Evolutionary conservation across 345 rosid species (phyloP).

Genomic region (Angophora floribunda): DNA sequence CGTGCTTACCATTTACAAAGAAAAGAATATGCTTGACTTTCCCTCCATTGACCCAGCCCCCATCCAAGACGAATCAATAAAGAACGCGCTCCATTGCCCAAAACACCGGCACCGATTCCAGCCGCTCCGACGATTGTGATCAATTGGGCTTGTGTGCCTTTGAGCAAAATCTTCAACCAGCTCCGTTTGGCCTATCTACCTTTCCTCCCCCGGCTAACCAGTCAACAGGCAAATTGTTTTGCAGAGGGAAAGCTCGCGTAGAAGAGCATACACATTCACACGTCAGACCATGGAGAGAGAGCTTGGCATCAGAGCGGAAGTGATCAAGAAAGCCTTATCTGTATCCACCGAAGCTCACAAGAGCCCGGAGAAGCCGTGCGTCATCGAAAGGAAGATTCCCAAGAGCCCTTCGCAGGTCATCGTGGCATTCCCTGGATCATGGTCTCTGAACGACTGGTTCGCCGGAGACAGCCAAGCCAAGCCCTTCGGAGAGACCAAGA

Average conservation of each 20-base stretch:
- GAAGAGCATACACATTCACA: neutral
- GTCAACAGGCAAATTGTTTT: neutral
- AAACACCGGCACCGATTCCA: neutral
- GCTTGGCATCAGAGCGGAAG: slow-evolving; percentile 17
- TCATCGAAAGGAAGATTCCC: neutral
- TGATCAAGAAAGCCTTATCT: slow-evolving; percentile 22
- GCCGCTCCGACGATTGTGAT: neutral
- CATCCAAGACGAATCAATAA: neutral
- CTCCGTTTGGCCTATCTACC: neutral
- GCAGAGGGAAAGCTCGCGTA: neutral
- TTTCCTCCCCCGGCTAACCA: neutral
- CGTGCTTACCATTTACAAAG: neutral
- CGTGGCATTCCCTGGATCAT: slow-evolving; percentile 43
- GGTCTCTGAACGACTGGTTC: slow-evolving; percentile 28
- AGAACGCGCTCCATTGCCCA: neutral
- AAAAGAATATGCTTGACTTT: neutral
- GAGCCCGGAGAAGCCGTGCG: slow-evolving; percentile 6
- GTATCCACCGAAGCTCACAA: slow-evolving; percentile 27
- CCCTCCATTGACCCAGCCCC: neutral
- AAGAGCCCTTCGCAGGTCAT: slow-evolving; percentile 4
- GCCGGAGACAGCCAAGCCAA: neutral
- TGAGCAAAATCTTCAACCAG: neutral
- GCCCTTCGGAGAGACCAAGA: slow-evolving; percentile 40
- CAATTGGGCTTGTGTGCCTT: neutral
- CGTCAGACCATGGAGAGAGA: neutral